Evolutionary conservation across 805 yeast genomes (phyloP).

Genomic region (Suhomyces pyralidae): DNA sequence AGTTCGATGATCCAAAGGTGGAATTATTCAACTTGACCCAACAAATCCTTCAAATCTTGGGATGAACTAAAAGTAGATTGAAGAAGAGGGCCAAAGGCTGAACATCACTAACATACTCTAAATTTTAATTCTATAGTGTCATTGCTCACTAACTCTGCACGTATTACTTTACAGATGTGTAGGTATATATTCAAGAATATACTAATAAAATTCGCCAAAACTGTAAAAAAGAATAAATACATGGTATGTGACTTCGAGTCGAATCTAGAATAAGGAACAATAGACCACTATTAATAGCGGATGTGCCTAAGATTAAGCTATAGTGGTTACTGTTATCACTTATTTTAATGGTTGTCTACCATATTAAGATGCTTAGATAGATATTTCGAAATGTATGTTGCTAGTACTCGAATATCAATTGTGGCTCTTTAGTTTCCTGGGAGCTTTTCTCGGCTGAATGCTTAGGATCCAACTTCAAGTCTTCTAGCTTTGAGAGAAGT

Average conservation of each 20-base stretch:
- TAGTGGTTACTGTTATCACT: no score
- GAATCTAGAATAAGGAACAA: no score
- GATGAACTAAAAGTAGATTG: constrained; percentile 15
- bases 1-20: constrained; percentile 58
- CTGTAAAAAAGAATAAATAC: background rate
- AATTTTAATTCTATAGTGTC: constrained; percentile 4
- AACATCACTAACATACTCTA: constrained; percentile 1
- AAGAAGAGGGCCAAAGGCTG: background rate
- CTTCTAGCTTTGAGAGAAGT: background rate
- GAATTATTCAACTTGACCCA: constrained; percentile 66
- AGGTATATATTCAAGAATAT: background rate
- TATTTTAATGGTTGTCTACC: background rate
- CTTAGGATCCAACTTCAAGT: background rate
- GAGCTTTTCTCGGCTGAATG: background rate
- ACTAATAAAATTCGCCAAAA: background rate
- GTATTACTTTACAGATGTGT: background rate
- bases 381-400: background rate
- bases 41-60: constrained; percentile 57
- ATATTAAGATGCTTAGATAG: background rate
- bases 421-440: background rate
- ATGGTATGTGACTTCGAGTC: no score
- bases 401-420: background rate
- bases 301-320: background rate
- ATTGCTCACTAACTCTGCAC: background rate
- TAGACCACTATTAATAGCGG: no score